Percentiles rank a stretch among this genome's conserved stretches.
These are phyloP conservation scores for Hemisphaericaspora xylofermentans DNA, from an alignment of 1,139 yeast species.

Conservation along the genomic window DNA sequence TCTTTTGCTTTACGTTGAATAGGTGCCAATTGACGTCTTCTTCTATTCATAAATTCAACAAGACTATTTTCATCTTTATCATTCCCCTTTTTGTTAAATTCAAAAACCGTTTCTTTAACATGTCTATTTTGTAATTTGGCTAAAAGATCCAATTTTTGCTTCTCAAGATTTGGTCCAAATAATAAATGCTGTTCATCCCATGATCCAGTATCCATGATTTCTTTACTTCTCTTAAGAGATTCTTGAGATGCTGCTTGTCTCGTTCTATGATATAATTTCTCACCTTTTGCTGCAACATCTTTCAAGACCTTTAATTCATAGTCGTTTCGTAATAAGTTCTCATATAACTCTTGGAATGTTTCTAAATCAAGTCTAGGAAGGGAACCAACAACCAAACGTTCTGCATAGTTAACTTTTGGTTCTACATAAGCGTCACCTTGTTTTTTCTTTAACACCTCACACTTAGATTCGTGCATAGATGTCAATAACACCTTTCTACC, in stretches of 20 bases:
- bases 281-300: constrained; percentile 83
- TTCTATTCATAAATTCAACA: constrained; percentile 78
- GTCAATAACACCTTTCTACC: constrained; percentile 78
- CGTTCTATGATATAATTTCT: constrained; percentile 80
- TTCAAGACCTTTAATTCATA: constrained; percentile 68
- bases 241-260: constrained; percentile 85
- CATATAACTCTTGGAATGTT: constrained; percentile 68
- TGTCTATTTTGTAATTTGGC: constrained; percentile 67
- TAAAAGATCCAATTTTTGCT: constrained; percentile 71
- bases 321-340: constrained; percentile 57
- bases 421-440: constrained; percentile 41
- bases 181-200: constrained; percentile 89
- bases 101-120: constrained; percentile 89
- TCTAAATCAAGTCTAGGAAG: constrained; percentile 75
- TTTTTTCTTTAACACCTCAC: constrained; percentile 48
- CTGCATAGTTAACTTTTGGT: constrained; percentile 69
- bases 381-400: constrained; percentile 79
- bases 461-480: constrained; percentile 63
- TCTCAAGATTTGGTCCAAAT: constrained; percentile 72
- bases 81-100: constrained; percentile 59
- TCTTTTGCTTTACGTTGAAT: constrained; percentile 78
- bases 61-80: constrained; percentile 57
- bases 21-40: constrained; percentile 87
- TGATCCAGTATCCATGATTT: constrained; percentile 62
- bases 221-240: constrained; percentile 81